Evolutionary conservation across 129 eudicot genomes (phyloP), one percentile per base, ranked within the genome.

Genomic region (Tanacetum coccineum): DNA sequence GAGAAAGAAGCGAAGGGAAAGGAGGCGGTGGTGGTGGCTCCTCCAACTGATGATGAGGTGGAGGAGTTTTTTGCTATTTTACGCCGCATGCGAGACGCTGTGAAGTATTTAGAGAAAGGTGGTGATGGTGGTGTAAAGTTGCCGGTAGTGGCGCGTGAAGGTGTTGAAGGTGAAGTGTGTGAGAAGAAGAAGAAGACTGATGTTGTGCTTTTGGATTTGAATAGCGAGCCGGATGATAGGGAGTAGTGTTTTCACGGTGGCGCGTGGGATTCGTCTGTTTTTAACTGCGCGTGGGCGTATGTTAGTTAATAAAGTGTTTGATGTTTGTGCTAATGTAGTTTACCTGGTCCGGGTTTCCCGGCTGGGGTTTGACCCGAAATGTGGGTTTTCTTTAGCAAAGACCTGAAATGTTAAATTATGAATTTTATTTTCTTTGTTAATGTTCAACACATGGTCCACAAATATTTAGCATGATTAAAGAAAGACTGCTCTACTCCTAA

Each of bases 21-120:
- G 40, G 44, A 45, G 48, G 45, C 52, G 10, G 73, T 39, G 71
- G 83, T 45, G 72, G 83, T 69, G 65, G 57, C 76, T 14, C 49
- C 77, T 7, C 87, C 87, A 47, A 66, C 87, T 61, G 87, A 83
- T 17, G 87, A 79, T 28, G 87, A 83, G 72, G 86, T 84, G 75
- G 86, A 84, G 9, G 90, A 81, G 39, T 84, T 84, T 45, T 81
- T 81, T 42, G 79, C 86, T 2, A 84, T 84, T 44, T 61, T 81
- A 44, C 79, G 40, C 40, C 40, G 40, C 40, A 36, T 36, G 40
- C 30, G 68, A 74, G 59, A 74, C 59, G 85, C 82, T 48, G 68
- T 73, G 9, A 79, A 79, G 74, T 73, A 73, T 59, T 83, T 76
- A 14, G 72, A 79, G 50, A 76, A 72, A 68, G 71, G 66, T 60